These are phyloP conservation scores for Citrus cavaleriei DNA, from an alignment of 345 rosid genomes.

Conservation along the genomic window DNA sequence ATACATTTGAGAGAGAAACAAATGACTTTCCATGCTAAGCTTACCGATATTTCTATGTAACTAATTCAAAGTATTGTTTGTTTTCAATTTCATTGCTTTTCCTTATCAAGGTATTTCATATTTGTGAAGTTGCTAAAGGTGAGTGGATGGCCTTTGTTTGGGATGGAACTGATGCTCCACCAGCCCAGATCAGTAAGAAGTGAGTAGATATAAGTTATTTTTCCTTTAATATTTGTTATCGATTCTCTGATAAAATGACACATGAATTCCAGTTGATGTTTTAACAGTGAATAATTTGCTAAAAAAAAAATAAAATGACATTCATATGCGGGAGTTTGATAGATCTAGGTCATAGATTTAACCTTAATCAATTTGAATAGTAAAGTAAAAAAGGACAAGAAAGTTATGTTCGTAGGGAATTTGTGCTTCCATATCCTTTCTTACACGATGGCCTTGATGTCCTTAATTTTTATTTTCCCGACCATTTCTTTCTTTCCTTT, in stretches of 20 bases:
- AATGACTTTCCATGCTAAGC: neutral
- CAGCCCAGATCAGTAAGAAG: conserved; percentile 38
- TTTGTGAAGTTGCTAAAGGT: conserved; percentile 30
- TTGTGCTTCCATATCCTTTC: neutral
- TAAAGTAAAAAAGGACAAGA: neutral
- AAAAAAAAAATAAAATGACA: neutral
- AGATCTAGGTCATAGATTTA: neutral
- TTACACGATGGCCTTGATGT: neutral
- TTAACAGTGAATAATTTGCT: neutral
- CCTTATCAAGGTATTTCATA: conserved; percentile 54
- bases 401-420: neutral
- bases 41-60: neutral
- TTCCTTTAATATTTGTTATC: neutral
- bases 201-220: conserved; percentile 31
- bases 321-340: neutral
- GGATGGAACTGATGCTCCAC: conserved; percentile 88
- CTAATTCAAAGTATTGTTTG: neutral
- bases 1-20: neutral
- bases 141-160: conserved; percentile 51
- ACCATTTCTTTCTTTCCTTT: too few species aligned
- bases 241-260: neutral
- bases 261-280: neutral
- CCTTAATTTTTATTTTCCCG: neutral
- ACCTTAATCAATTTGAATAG: neutral
- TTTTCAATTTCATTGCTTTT: conserved; percentile 16